Evolutionary conservation across 2,329 filamentous ascomycete species (phyloP).

Genomic region (Exophiala calicioides): DNA sequence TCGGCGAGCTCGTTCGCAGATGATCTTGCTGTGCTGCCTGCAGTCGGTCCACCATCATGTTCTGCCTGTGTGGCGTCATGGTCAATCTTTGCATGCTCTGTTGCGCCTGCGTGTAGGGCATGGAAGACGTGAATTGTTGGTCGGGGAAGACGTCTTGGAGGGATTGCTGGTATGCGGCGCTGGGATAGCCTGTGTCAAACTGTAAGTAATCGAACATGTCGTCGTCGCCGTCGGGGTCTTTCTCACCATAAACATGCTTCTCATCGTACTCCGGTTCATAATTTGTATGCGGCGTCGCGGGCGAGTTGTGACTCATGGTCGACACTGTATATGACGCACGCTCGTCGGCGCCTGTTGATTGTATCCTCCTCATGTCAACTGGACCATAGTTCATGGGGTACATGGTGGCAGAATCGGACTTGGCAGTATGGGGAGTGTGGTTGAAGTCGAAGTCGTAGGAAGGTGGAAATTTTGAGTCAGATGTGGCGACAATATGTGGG

Average conservation of each 20-base stretch:
- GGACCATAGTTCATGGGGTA: constrained; percentile 52
- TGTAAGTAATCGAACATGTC: constrained; percentile 71
- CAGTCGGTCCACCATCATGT: constrained; percentile 71
- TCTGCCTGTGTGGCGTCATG: constrained; percentile 55
- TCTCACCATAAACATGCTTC: constrained; percentile 59
- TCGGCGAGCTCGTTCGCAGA: constrained; percentile 60
- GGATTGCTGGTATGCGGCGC: constrained; percentile 39
- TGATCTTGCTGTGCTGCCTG: constrained; percentile 77
- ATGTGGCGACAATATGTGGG: constrained; percentile 46
- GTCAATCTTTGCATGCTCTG: constrained; percentile 39
- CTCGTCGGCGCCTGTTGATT: constrained; percentile 49
- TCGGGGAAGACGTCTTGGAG: constrained; percentile 64
- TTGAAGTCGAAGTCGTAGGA: constrained; percentile 39
- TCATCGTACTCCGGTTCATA: constrained; percentile 56
- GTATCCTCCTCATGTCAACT: constrained; percentile 63
- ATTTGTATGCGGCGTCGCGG: constrained; percentile 60
- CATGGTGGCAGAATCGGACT: constrained; percentile 56
- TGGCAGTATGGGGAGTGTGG: constrained; percentile 40
- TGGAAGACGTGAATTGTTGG: constrained; percentile 44
- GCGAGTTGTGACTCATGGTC: constrained; percentile 61
- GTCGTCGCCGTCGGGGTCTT: constrained; percentile 38
- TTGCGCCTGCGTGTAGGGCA: constrained; percentile 40
- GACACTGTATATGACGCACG: constrained; percentile 58
- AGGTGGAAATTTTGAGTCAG: constrained; percentile 47
- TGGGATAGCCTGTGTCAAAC: constrained; percentile 56